Percentiles rank a stretch among this genome's conserved stretches.
These are phyloP conservation scores for Aspergillus leporis DNA, from an alignment of 495 filamentous ascomycete genomes.

Conservation along the genomic window DNA sequence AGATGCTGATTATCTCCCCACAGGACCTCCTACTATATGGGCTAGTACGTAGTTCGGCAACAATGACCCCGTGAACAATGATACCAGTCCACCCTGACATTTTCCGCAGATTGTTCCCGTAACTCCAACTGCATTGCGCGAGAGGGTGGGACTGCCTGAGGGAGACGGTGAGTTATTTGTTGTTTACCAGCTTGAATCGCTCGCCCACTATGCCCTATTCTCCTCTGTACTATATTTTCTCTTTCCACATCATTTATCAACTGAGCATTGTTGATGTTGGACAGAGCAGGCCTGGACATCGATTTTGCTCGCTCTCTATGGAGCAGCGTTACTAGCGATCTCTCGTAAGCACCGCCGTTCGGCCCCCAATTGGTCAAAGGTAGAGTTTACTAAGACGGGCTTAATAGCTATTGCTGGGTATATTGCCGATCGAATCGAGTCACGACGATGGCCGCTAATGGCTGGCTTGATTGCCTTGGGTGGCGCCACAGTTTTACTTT, in stretches of 20 bases:
- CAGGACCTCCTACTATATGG: slow-evolving; percentile 81
- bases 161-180: slow-evolving; percentile 50
- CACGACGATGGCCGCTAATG: slow-evolving; percentile 68
- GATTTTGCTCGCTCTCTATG: slow-evolving; percentile 77
- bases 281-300: slow-evolving; percentile 72
- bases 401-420: slow-evolving; percentile 41
- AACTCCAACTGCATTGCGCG: slow-evolving; percentile 71
- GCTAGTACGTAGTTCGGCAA: slow-evolving; percentile 41
- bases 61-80: too few species aligned
- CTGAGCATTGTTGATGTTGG: slow-evolving; percentile 17
- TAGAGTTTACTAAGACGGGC: not conserved
- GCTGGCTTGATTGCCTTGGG: slow-evolving; percentile 68
- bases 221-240: not conserved
- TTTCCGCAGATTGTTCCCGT: slow-evolving; percentile 68
- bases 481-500: slow-evolving; percentile 71
- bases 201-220: too few species aligned
- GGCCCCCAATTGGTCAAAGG: not conserved
- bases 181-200: too few species aligned
- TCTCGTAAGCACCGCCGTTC: slow-evolving; percentile 53
- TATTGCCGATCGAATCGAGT: slow-evolving; percentile 64
- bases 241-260: too few species aligned
- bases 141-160: slow-evolving; percentile 56
- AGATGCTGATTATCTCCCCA: slow-evolving; percentile 11
- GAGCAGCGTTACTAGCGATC: slow-evolving; percentile 63
- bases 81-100: too few species aligned